These are phyloP conservation scores for Aspergillus nanangensis DNA, from an alignment of 495 filamentous ascomycete genomes.

Conservation along the genomic window DNA sequence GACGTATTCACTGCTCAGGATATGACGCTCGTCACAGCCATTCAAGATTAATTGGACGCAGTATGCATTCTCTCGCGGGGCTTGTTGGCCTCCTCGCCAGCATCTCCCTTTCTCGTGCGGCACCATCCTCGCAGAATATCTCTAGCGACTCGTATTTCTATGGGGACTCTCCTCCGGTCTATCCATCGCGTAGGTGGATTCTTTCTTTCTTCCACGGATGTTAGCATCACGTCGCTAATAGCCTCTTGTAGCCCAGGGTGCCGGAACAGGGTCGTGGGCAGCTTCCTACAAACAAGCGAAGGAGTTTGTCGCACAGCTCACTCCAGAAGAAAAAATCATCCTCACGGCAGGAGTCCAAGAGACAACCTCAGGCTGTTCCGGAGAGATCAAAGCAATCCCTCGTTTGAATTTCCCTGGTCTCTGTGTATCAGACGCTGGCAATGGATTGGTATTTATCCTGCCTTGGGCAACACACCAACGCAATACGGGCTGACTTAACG, in stretches of 20 bases:
- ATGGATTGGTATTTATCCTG: conserved; percentile 41
- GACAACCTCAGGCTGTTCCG: conserved; percentile 66
- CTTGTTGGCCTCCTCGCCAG: conserved; percentile 4
- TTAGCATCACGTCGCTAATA: neutral
- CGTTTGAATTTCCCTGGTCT: conserved; percentile 57
- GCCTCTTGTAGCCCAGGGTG: conserved; percentile 16
- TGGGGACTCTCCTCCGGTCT: conserved; percentile 53
- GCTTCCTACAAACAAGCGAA: conserved; percentile 45
- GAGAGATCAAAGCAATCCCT: conserved; percentile 46
- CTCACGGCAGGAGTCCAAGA: conserved; percentile 40
- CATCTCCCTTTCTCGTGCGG: conserved; percentile 1
- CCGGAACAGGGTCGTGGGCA: conserved; percentile 55
- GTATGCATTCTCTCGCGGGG: neutral
- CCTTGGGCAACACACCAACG: too few relatives aligned
- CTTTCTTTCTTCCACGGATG: too few relatives aligned
- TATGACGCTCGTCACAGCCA: too few relatives aligned
- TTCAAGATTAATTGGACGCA: too few relatives aligned
- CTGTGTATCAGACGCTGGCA: conserved; percentile 59
- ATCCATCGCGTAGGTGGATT: conserved; percentile 40
- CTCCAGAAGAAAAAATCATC: conserved; percentile 54
- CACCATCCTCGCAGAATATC: conserved; percentile 11
- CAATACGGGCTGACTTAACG: too few relatives aligned
- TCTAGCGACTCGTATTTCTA: conserved; percentile 40
- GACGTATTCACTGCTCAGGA: too few relatives aligned
- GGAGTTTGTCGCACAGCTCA: conserved; percentile 51